Evolutionary conservation across 495 filamentous ascomycete genomes (phyloP).

Genomic region (Daldinia caldariorum): DNA sequence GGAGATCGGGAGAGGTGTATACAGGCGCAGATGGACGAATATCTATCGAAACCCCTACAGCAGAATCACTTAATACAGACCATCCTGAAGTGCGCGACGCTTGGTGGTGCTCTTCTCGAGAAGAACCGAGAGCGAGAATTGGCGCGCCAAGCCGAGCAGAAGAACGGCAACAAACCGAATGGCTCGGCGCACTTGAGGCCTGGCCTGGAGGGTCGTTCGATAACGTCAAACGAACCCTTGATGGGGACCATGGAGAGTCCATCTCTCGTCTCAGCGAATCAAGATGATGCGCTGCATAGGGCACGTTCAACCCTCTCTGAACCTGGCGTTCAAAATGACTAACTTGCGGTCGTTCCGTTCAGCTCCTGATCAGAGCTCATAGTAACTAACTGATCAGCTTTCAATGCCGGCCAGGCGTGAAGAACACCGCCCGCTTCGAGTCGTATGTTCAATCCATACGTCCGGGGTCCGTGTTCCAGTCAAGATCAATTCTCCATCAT

Average conservation of each 20-base stretch:
- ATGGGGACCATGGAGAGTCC: conserved; percentile 69
- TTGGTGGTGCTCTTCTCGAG: conserved; percentile 88
- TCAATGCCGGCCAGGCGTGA: conserved; percentile 30
- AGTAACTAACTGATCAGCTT: conserved; percentile 56
- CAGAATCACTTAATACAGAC: conserved; percentile 99
- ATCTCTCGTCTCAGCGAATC: conserved; percentile 65
- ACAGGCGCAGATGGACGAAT: conserved; percentile 98
- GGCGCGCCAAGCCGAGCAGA: conserved; percentile 50
- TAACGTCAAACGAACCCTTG: conserved; percentile 70
- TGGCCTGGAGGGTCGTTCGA: conserved; percentile 59
- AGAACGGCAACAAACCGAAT: conserved; percentile 37
- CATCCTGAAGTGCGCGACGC: conserved; percentile 92
- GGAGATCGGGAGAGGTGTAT: conserved; percentile 99
- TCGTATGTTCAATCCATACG: conserved; percentile 12
- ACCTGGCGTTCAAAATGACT: conserved; percentile 47
- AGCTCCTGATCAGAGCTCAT: conserved; percentile 61
- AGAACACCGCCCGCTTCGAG: conserved; percentile 10
- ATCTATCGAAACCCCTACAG: conserved; percentile 96
- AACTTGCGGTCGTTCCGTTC: conserved; percentile 45
- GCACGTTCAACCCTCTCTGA: conserved; percentile 66
- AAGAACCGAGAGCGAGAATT: conserved; percentile 63
- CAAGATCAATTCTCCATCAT: conserved; percentile 36
- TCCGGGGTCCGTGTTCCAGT: conserved; percentile 32
- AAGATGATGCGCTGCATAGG: conserved; percentile 75
- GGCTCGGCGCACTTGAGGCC: conserved; percentile 45